phyloP scores from a whole-genome alignment of 345 rosid genomes.

The Eucalyptus brandiana region DNA sequence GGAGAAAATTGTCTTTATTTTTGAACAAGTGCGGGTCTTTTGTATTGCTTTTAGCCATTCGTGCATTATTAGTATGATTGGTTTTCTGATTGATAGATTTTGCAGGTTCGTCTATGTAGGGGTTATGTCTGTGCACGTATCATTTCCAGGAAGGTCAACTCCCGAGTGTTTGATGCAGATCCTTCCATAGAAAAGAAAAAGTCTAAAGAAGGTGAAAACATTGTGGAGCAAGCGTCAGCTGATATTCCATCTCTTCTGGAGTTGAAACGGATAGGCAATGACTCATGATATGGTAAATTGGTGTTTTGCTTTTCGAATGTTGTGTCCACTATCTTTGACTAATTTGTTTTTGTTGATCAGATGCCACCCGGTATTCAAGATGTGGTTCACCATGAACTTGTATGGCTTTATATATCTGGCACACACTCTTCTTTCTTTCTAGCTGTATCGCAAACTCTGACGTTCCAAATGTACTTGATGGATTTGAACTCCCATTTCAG shows the following conservation, averaged over 20 bases:
- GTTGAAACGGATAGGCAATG: slow-evolving; percentile 70
- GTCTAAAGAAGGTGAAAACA: slow-evolving; percentile 76
- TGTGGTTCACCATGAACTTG: too few relatives aligned
- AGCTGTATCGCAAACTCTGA: too few relatives aligned
- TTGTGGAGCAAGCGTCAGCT: slow-evolving; percentile 85
- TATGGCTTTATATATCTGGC: too few relatives aligned
- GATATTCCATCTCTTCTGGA: slow-evolving; percentile 77
- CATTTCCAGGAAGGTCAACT: slow-evolving; percentile 84
- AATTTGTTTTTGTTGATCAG: too few relatives aligned
- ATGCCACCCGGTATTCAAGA: too few relatives aligned
- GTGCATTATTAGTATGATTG: not conserved
- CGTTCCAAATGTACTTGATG: too few relatives aligned
- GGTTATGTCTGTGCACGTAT: slow-evolving; percentile 88
- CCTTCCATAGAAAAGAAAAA: slow-evolving; percentile 76
- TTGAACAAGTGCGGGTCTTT: slow-evolving; percentile 49
- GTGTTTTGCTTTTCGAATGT: not conserved
- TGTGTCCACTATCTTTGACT: not conserved
- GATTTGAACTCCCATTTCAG: too few relatives aligned
- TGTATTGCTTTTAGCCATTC: not conserved
- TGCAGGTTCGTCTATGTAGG: slow-evolving; percentile 71
- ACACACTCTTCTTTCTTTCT: too few relatives aligned
- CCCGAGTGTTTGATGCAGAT: slow-evolving; percentile 71
- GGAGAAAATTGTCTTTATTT: slow-evolving; percentile 87
- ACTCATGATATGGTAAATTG: not conserved
- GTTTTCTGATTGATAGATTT: not conserved